Evolutionary conservation across 2,329 filamentous ascomycete genomes (phyloP).

Genomic region (Diplodia intermedia): DNA sequence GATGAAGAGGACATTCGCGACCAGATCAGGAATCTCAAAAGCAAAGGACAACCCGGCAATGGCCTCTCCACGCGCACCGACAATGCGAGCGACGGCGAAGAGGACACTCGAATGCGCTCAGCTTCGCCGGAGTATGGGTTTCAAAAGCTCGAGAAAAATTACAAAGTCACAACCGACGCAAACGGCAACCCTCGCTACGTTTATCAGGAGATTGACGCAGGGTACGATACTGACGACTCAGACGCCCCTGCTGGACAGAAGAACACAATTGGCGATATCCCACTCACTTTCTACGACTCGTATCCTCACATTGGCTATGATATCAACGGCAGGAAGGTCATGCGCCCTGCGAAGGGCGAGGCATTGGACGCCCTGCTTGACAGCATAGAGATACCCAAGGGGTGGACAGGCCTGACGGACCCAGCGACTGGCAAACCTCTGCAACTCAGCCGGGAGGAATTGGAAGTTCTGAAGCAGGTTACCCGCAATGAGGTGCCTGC

Average conservation of each 20-base stretch:
- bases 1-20: slow-evolving; percentile 51
- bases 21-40: slow-evolving; percentile 54
- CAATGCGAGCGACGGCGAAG: slow-evolving; percentile 36
- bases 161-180: slow-evolving; percentile 75
- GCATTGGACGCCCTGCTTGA: slow-evolving; percentile 92
- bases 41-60: slow-evolving; percentile 38
- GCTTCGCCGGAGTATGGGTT: slow-evolving; percentile 32
- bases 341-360: slow-evolving; percentile 92
- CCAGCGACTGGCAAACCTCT: slow-evolving; percentile 92
- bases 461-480: slow-evolving; percentile 86
- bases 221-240: slow-evolving; percentile 95
- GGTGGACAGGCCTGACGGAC: slow-evolving; percentile 95
- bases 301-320: slow-evolving; percentile 99
- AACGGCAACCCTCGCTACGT: slow-evolving; percentile 90
- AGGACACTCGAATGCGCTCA: slow-evolving; percentile 32
- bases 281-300: slow-evolving; percentile 92
- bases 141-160: slow-evolving; percentile 55
- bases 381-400: slow-evolving; percentile 95
- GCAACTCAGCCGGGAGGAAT: slow-evolving; percentile 83
- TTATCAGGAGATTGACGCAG: slow-evolving; percentile 91
- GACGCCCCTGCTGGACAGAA: slow-evolving; percentile 73
- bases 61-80: slow-evolving; percentile 33
- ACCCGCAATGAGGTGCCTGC: slow-evolving; percentile 88
- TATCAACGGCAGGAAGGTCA: slow-evolving; percentile 97
- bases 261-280: slow-evolving; percentile 96